A percentile compares a stretch with the other conserved stretches of the same genome.
Conservation (phyloP, 2,329 filamentous ascomycete species). For the Xylaria sp. region DNA sequence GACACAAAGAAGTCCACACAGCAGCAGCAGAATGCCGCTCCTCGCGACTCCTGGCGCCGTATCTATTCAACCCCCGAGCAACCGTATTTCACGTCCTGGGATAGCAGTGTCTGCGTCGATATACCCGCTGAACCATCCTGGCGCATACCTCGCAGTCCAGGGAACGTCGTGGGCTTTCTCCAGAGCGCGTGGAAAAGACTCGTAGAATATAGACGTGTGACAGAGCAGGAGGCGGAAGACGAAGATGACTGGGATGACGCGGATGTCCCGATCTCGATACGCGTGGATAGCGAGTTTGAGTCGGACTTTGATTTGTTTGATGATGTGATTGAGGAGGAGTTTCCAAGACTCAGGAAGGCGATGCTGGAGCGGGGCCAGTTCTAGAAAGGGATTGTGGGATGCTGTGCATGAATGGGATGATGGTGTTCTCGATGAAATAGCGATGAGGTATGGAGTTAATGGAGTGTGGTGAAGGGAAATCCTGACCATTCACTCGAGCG, state of each 20-base stretch:
- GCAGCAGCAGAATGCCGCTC: neutral
- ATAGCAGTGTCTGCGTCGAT: neutral
- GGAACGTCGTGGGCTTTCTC: constrained; percentile 15
- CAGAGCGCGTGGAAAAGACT: constrained; percentile 20
- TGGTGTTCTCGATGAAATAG: too few relatives aligned
- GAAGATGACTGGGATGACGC: constrained; percentile 18
- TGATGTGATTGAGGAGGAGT: constrained; percentile 23
- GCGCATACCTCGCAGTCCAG: neutral
- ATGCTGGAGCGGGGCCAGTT: neutral
- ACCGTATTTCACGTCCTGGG: too few relatives aligned
- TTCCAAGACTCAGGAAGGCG: constrained; percentile 17
- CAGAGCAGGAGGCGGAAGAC: neutral
- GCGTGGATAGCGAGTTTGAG: neutral
- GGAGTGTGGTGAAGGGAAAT: neutral
- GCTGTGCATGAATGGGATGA: too few relatives aligned
- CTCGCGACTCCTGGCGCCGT: too few relatives aligned
- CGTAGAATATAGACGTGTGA: neutral
- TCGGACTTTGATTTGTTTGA: constrained; percentile 22
- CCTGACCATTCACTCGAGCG: too few relatives aligned
- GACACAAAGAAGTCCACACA: neutral
- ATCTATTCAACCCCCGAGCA: too few relatives aligned
- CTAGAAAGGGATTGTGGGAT: neutral
- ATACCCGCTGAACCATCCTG: neutral
- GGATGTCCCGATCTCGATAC: constrained; percentile 11
- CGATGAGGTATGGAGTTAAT: too few relatives aligned